A percentile compares a stretch with the other conserved stretches of the same genome.
Evolutionary conservation across 805 yeast genomes (phyloP).

Genomic region (Candida mattraensis): DNA sequence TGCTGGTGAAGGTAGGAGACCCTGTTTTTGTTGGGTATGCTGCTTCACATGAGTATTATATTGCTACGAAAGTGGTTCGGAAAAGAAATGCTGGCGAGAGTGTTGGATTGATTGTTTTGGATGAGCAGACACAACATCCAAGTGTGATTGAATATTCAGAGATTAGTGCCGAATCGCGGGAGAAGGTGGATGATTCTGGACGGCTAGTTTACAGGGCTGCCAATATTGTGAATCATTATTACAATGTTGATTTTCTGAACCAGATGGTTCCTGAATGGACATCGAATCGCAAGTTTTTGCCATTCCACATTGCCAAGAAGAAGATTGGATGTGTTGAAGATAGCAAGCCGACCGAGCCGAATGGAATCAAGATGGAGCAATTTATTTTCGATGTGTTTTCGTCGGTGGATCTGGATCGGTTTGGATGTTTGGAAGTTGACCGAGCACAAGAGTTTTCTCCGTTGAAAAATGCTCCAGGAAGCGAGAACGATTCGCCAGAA

Average conservation of each 20-base stretch:
- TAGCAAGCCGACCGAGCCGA: slow-evolving; percentile 67
- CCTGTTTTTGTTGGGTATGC: slow-evolving; percentile 89
- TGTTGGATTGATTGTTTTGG: slow-evolving; percentile 88
- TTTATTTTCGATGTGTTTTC: slow-evolving; percentile 96
- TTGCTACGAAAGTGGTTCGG: slow-evolving; percentile 94
- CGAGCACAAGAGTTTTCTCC: slow-evolving; percentile 89
- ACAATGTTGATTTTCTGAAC: slow-evolving; percentile 72
- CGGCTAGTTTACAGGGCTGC: slow-evolving; percentile 85
- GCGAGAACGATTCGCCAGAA: slow-evolving; percentile 81
- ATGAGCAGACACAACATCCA: slow-evolving; percentile 56
- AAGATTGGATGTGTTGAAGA: slow-evolving; percentile 62
- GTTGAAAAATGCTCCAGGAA: slow-evolving; percentile 83
- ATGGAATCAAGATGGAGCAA: slow-evolving; percentile 94
- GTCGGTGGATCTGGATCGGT: slow-evolving; percentile 61
- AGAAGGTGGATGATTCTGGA: slow-evolving; percentile 58
- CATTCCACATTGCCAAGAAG: slow-evolving; percentile 94
- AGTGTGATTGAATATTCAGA: slow-evolving; percentile 96
- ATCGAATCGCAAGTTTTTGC: slow-evolving; percentile 61
- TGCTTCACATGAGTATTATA: slow-evolving; percentile 58
- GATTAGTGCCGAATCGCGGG: slow-evolving; percentile 71
- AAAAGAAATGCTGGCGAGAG: slow-evolving; percentile 84
- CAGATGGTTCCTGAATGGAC: slow-evolving; percentile 68
- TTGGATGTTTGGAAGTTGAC: slow-evolving; percentile 91
- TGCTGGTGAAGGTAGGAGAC: slow-evolving; percentile 88
- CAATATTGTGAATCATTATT: slow-evolving; percentile 95